Conservation (phyloP, 306 rosid species). For the Inga leiocalycina region DNA sequence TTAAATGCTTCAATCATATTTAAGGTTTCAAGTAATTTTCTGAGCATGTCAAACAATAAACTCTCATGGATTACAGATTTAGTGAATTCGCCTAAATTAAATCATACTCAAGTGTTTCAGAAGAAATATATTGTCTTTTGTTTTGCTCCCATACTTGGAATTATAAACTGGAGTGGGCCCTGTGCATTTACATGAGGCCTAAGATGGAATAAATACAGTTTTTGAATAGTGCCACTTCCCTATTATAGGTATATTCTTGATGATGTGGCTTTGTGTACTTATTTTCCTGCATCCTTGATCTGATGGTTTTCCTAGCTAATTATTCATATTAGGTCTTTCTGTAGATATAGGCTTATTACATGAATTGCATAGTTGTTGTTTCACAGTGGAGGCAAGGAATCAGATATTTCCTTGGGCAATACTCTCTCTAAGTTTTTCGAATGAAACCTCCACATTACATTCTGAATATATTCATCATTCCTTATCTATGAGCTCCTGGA, state of each 20-base stretch:
- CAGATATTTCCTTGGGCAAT: not conserved
- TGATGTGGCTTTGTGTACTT: not conserved
- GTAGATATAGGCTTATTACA: not conserved
- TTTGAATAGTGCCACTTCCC: not conserved
- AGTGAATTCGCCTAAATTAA: conserved; percentile 7
- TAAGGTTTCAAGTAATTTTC: not conserved
- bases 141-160: not conserved
- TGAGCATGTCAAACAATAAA: conserved; percentile 9
- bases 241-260: not conserved
- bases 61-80: not conserved
- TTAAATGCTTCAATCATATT: not conserved
- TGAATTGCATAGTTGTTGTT: conserved; percentile 25
- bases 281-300: not conserved
- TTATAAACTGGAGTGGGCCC: not conserved
- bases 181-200: not conserved
- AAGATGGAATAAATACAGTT: not conserved
- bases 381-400: conserved; percentile 16
- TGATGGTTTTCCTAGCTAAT: conserved; percentile 7
- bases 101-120: not conserved
- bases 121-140: not conserved
- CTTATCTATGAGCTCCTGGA: not conserved
- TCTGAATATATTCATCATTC: not conserved
- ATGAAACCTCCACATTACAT: not conserved
- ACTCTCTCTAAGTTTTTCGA: not conserved
- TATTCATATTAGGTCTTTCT: conserved; percentile 9